Percentiles rank a stretch among this genome's conserved stretches.
These are phyloP conservation scores for Arabidopsis hybrid DNA, from an alignment of 441 rosid species.

Conservation along the genomic window DNA sequence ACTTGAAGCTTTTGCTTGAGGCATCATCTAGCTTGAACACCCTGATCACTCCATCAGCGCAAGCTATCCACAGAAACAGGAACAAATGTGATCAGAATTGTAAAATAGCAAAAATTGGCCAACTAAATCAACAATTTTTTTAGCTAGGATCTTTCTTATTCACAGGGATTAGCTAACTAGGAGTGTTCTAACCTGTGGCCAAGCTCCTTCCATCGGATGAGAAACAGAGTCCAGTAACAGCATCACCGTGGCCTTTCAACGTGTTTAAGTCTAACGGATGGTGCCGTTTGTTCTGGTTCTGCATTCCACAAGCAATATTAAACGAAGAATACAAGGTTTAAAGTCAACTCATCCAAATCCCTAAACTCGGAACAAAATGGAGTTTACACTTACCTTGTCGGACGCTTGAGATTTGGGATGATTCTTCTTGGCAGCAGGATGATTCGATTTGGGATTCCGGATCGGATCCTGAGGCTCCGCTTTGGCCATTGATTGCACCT, in stretches of 20 bases:
- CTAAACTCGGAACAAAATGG: conserved; percentile 6
- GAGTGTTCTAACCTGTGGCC: conserved; percentile 75
- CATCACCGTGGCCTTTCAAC: conserved; percentile 92
- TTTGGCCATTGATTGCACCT: conserved; percentile 68
- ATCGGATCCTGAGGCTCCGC: conserved; percentile 69
- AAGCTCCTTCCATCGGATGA: conserved; percentile 75
- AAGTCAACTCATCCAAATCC: conserved; percentile 20
- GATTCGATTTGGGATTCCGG: conserved; percentile 61
- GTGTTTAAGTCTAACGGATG: conserved; percentile 96
- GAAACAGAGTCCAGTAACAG: conserved; percentile 83
- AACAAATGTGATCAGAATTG: conserved; percentile 14
- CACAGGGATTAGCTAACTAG: neutral
- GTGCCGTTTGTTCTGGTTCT: conserved; percentile 85
- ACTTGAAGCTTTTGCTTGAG: conserved; percentile 97
- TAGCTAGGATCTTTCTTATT: neutral
- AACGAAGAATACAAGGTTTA: neutral
- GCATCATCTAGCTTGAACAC: conserved; percentile 94
- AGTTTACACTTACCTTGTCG: conserved; percentile 62
- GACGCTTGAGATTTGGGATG: conserved; percentile 73
- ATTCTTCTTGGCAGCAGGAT: conserved; percentile 54
- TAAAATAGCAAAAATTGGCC: neutral
- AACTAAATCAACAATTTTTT: neutral
- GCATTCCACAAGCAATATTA: conserved; percentile 35
- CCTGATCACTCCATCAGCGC: conserved; percentile 87
- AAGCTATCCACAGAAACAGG: conserved; percentile 60